Base-by-base conservation (phyloP, 1,284 basidiomycete genomes). In the Leucoagaricus sp. region DNA sequence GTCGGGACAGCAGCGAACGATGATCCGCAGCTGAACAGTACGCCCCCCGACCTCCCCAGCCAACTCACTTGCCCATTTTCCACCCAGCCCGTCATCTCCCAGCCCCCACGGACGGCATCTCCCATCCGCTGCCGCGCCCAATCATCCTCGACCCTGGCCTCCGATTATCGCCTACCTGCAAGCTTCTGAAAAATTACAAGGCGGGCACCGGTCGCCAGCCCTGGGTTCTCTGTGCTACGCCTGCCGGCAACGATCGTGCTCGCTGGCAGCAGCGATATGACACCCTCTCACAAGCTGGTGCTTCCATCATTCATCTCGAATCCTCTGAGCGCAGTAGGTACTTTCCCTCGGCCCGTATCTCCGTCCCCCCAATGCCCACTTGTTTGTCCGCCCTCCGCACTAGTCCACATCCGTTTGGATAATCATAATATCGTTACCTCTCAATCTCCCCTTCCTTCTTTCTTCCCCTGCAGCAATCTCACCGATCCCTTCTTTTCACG, bases 21-120 rank as follows among this genome's bases (percentile, higher is more conserved):
- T 65, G 82, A 99, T 70, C 96, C 96, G 9, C 91, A 96, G 65
- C 77, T 99, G 21, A 97, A 96, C 67, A 88, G 95, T 94, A 64
- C 61, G 86, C 71, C 15, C 29, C 21, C 34, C 49, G 38, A 42
- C 53, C 10, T 36, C 38, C 17, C 19, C 13, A 12, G 7, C 38
- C 19, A 21, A 49, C 19, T 53, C 38, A 44, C 46, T 29, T 10
- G 2, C 29, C 29, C 23, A 28, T 33, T 25, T 51, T 55, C 25
- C 58, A 13, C 36, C 51, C 55, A 88, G 86, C 80, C 48, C 78
- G 82, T 13, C 80, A 80, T 63, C 79, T 91, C 23, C 83, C 87
- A 19, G 72, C 73, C 7, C 65, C 63, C 63, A 51, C 58, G 48
- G 53, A 74, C 34, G 58, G 64, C 53, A 69, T 67, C 13, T 70